Evolutionary conservation across 768 basidiomycete genomes (phyloP), one percentile per base, ranked within the genome.

Genomic region (Wakefieldia striispora): DNA sequence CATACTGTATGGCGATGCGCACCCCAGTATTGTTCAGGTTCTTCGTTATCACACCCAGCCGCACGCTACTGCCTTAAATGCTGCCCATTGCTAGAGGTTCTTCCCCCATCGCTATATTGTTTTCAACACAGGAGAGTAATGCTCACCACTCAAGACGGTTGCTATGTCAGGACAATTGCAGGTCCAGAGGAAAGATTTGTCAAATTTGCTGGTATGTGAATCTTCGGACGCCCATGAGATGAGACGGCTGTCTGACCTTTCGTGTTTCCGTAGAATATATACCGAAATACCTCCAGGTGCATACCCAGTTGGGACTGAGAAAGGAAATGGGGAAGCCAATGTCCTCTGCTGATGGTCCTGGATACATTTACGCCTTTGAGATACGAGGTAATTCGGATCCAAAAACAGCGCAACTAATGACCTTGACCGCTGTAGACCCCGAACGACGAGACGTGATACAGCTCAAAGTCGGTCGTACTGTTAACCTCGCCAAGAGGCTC

Each of bases 361-460:
- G 91, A 0, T 91, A 87, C 58, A 91, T 93, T 43, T 93, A 93
- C 55, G 79, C 82, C 0, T 92, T 85, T 62, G 86, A 91, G 65
- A 86, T 92, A 49, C 76, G 81, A 64, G 85, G 87, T 87, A 63
- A 39, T 43, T 24, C 36, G 31, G 24, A 27, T 1, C 21, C 21
- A n/a, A 19, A 19, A 41, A 40, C 26, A 2, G 11, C 11, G 6
- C 20, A 31, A 26, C 53, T 11, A 31, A 37, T 40, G 37, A 50
- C 56, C 60, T 61, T 43, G 19, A 19, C 34, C 17, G 29, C 9
- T 27, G 21, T 29, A 66, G 75, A 76, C 55, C 46, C 63, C 17
- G 51, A 59, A 20, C 56, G 64, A 8, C 66, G 65, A 2, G 64
- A 72, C 29, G 66, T 73, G 8, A 70, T 88, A 53, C 79, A 82